phyloP scores from a whole-genome alignment of 2,329 filamentous ascomycete species.

The Sporothrix schenckii region DNA sequence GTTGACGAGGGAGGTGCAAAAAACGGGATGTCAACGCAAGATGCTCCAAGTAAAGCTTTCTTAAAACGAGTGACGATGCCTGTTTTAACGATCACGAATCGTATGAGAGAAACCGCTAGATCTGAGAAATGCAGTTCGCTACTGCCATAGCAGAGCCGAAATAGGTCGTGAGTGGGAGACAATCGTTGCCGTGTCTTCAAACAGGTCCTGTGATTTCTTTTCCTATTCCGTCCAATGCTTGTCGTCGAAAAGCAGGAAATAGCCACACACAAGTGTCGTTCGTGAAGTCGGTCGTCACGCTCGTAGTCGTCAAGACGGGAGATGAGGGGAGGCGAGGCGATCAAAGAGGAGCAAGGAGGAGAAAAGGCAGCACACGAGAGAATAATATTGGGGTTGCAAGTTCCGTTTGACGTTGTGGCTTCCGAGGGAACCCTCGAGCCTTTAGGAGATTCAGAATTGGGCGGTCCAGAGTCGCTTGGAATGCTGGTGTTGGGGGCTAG shows the following conservation, averaged over 20 bases:
- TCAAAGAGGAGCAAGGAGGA: slow-evolving; percentile 14
- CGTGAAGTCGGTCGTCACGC: not conserved
- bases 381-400: not conserved
- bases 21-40: not conserved
- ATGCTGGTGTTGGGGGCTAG: slow-evolving; percentile 1
- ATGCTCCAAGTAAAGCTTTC: not conserved
- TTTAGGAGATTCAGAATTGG: slow-evolving; percentile 2
- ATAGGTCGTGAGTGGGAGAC: not conserved
- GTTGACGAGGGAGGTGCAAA: not conserved
- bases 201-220: not conserved
- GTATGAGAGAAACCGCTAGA: slow-evolving; percentile 24
- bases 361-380: slow-evolving; percentile 1
- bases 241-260: not conserved
- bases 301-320: not conserved
- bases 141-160: slow-evolving; percentile 31
- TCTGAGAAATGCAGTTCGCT: not conserved
- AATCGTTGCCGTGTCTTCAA: not conserved
- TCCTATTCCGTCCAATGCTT: not conserved
- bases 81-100: not conserved
- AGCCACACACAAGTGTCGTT: not conserved
- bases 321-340: slow-evolving; percentile 1
- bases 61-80: not conserved
- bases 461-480: not conserved
- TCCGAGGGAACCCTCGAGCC: slow-evolving; percentile 11
- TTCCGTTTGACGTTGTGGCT: slow-evolving; percentile 18